phyloP scores from a whole-genome alignment of 1,284 basidiomycete species.

The Neolentinus lepideus region DNA sequence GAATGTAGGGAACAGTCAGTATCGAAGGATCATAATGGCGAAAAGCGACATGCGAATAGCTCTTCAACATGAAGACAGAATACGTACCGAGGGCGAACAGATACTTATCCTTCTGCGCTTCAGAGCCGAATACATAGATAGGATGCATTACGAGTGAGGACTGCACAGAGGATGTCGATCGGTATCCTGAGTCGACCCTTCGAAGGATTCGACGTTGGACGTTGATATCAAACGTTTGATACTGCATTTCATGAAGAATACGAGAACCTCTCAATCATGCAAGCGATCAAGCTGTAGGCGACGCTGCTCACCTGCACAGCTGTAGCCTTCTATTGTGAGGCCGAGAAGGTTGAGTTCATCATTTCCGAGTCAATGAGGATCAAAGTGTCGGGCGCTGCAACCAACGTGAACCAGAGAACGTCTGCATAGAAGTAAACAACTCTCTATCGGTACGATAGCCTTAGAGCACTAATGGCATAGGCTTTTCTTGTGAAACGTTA shows the following conservation, averaged over 20 bases:
- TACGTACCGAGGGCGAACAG: constrained; percentile 71
- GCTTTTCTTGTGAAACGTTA: constrained; percentile 50
- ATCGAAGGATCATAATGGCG: neutral
- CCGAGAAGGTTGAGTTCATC: constrained; percentile 88
- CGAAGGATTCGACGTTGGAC: constrained; percentile 1
- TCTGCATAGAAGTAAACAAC: neutral
- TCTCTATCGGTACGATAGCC: constrained; percentile 78
- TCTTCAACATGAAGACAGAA: too few species aligned
- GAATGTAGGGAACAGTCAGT: constrained; percentile 5
- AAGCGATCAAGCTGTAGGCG: constrained; percentile 89
- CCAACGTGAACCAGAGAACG: constrained; percentile 1
- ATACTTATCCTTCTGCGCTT: constrained; percentile 89
- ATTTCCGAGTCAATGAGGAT: constrained; percentile 88
- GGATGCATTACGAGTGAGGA: constrained; percentile 98
- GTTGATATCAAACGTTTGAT: neutral
- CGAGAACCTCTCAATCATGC: constrained; percentile 83
- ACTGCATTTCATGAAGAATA: neutral
- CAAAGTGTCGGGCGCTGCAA: constrained; percentile 67
- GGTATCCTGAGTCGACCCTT: constrained; percentile 93
- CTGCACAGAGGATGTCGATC: constrained; percentile 94
- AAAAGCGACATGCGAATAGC: neutral
- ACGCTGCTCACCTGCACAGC: constrained; percentile 93
- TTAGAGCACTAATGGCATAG: constrained; percentile 79
- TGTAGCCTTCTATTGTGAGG: constrained; percentile 89
- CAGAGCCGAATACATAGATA: constrained; percentile 87